Percentiles rank a stretch among this genome's conserved stretches.
Evolutionary conservation across 768 basidiomycete species (phyloP).

Genomic region (Xanthoconium stramineum): DNA sequence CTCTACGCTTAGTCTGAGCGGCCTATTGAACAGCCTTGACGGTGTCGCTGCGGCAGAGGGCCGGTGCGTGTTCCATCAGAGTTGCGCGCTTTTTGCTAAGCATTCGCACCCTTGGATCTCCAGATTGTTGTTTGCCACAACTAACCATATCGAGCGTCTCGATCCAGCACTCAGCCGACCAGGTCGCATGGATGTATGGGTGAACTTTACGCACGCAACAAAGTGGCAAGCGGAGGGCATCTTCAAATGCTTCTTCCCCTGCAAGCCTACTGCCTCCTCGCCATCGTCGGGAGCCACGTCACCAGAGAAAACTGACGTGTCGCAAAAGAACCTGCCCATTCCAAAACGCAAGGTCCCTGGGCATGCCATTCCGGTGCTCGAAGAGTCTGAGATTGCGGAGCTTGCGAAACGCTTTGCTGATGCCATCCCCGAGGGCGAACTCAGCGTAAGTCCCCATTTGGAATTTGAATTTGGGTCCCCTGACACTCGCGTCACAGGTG

Average conservation of each 20-base stretch:
- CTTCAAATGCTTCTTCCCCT: conserved; percentile 94
- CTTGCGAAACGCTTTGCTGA: conserved; percentile 82
- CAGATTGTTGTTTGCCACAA: conserved; percentile 85
- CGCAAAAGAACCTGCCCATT: conserved; percentile 63
- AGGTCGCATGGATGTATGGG: conserved; percentile 91
- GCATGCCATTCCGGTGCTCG: conserved; percentile 64
- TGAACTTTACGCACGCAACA: conserved; percentile 86
- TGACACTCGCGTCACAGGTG: conserved; percentile 44
- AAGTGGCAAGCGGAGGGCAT: conserved; percentile 93
- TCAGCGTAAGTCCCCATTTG: conserved; percentile 58
- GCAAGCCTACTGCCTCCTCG: conserved; percentile 30
- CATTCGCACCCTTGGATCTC: conserved; percentile 14
- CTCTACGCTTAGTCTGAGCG: conserved; percentile 81
- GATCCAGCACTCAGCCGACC: conserved; percentile 87
- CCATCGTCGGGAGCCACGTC: conserved; percentile 11
- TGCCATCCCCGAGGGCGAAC: conserved; percentile 81
- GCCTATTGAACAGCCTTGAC: conserved; percentile 81
- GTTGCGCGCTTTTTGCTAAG: conserved; percentile 16
- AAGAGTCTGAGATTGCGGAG: conserved; percentile 70
- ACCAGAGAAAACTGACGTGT: conserved; percentile 40
- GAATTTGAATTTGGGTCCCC: neutral
- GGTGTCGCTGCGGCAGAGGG: conserved; percentile 85
- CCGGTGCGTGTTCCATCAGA: conserved; percentile 49
- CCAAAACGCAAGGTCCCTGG: conserved; percentile 59
- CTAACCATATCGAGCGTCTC: conserved; percentile 90